Percentiles rank a stretch among this genome's conserved stretches.
phyloP scores from a whole-genome alignment of 768 basidiomycete genomes.

The Arthromyces matolae region DNA sequence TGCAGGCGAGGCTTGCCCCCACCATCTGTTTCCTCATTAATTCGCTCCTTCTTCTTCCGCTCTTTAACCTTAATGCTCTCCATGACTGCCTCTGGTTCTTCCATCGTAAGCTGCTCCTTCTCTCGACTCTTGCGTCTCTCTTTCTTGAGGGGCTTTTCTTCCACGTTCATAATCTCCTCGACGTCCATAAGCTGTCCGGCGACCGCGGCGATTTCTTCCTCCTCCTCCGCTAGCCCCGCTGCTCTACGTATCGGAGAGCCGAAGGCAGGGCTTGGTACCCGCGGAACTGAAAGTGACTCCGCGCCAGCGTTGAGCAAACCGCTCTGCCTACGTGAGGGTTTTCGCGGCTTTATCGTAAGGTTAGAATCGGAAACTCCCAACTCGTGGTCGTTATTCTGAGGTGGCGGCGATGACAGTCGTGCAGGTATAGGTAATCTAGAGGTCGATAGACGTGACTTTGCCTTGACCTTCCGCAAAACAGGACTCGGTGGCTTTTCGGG shows the following conservation, averaged over 20 bases:
- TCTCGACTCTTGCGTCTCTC: constrained; percentile 46
- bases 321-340: constrained; percentile 43
- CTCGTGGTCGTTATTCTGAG: constrained; percentile 25
- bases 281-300: constrained; percentile 40
- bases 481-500: constrained; percentile 35
- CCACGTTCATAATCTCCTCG: constrained; percentile 31
- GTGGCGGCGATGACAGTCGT: constrained; percentile 38
- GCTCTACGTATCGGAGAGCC: constrained; percentile 58
- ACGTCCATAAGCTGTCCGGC: constrained; percentile 31
- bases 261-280: constrained; percentile 65
- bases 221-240: constrained; percentile 56
- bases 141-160: constrained; percentile 33
- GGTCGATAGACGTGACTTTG: constrained; percentile 45
- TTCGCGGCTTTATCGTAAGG: constrained; percentile 30
- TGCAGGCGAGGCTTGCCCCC: constrained; percentile 49
- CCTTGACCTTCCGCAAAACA: constrained; percentile 39
- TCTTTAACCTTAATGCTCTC: constrained; percentile 15
- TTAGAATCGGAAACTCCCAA: constrained; percentile 21
- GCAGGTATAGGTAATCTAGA: constrained; percentile 48
- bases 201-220: constrained; percentile 43
- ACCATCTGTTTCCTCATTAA: constrained; percentile 32
- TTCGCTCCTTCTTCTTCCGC: constrained; percentile 36
- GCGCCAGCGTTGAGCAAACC: constrained; percentile 51
- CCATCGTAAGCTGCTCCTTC: constrained; percentile 35
- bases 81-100: constrained; percentile 20